Base-by-base conservation (phyloP, 495 filamentous ascomycete species). In the Staphylotrichum longicolle region DNA sequence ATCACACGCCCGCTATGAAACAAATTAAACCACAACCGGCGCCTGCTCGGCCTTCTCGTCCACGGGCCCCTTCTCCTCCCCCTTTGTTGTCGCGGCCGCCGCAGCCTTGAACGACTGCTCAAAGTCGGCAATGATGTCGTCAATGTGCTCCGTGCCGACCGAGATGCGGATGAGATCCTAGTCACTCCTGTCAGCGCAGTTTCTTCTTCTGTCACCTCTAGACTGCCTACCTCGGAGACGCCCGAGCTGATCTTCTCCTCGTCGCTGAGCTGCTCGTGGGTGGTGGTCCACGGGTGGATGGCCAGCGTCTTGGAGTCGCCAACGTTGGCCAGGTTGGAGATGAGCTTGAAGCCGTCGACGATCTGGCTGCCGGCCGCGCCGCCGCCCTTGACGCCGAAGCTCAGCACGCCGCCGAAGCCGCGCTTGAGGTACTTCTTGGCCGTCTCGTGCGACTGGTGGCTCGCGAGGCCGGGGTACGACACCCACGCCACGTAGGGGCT, bases 81-180 rank as follows among this genome's bases (percentile, higher is more conserved):
- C 71, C 59, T 70, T 64, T 3, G 69, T 66, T 20, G 66, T 68
- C 9, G 73, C 68, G 3, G 48, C 57, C 30, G 58, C 49, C 5
- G 50, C 58, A 3, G 82, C 81, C 67, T 82, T 78, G 76, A 98
- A 96, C 0, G 91, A 89, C 75, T 98, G 95, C 68, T 91, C 86
- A 70, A 98, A 98, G 75, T 98, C 94, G 54, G 85, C 88, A 70
- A 98, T 93, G 67, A 98, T 98, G 70, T 98, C 94, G 77, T 97
- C 93, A 68, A 98, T 96, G 74, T 98, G 91, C 79, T 98, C 94
- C 0, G 88, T 96, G 50, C 94, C 94, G 63, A 98, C 93, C 0
- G 95, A 98, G 70, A 98, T 95, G 60, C 94, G 89, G 76, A 98
- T 96, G 11, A 89, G 84, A 73, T 98, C 94, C 77, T 76, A 39